Base-by-base conservation (phyloP, 441 rosid species). In the Pelargonium australe region DNA sequence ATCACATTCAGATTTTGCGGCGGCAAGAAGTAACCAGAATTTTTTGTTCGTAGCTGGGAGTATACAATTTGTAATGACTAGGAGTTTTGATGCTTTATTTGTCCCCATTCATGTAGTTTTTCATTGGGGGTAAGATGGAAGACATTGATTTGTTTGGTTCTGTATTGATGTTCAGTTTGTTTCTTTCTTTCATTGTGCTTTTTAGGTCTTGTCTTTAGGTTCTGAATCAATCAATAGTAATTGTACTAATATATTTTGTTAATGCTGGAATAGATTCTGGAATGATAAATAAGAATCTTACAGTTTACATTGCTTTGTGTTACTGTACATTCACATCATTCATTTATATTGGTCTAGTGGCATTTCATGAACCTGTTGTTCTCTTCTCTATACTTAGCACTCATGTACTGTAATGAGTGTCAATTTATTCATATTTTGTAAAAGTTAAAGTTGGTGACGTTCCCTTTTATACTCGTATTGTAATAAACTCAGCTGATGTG, bases 51-150 rank as follows among this genome's bases (percentile, higher is more conserved):
- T 53, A 53, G 60, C 14, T 14, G 60, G n/a, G 16, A n/a, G 16
- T 53, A 53, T 53, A 53, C 60, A 53, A 6, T 53, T 53, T 53
- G 60, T n/a, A 53, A 53, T 53, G 20, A n/a, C 60, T 53, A 53
- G n/a, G n/a, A 53, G 23, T 53, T 53, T 34, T 34, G 40, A 34
- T 34, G 40, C 40, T 34, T 34, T 34, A 5, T 34, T 34, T 34
- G 20, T 8, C 60, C 60, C 60, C 20, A 53, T 4, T 5, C 8
- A 14, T 14, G 20, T 53, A 53, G 60, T 53, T 16, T 16, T n/a
- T 34, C 40, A 5, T 34, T 34, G 7, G 60, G 60, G 60, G 60
- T 53, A 19, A 47, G 53, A 53, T 53, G 60, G 17, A 53, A 53
- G 60, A 7, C 9, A 14, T 14, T 53, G 60, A 53, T 53, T 53